These are phyloP conservation scores for Suhomyces sp. DNA, from an alignment of 805 yeast species.

Conservation along the genomic window DNA sequence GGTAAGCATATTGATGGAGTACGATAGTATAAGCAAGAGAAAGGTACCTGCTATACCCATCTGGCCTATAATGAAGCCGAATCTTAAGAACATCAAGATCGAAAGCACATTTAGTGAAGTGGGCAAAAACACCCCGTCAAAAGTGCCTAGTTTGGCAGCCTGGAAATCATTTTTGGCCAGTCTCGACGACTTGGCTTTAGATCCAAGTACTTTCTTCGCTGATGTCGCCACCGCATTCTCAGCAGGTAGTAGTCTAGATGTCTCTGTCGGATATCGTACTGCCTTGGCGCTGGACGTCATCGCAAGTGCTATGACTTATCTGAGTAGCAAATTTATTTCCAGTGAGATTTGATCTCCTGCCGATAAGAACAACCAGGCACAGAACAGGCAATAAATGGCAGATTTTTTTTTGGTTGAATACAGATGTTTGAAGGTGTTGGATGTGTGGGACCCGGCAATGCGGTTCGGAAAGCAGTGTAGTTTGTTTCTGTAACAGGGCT, in stretches of 20 bases:
- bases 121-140: slow-evolving; percentile 90
- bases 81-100: slow-evolving; percentile 90
- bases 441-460: not conserved
- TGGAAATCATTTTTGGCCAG: not conserved
- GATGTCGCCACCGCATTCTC: not conserved
- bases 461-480: not conserved
- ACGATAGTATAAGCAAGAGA: slow-evolving; percentile 65
- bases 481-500: not conserved
- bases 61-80: slow-evolving; percentile 94
- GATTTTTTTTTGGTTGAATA: no score
- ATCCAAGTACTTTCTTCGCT: not conserved
- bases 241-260: slow-evolving; percentile 1
- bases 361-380: not conserved
- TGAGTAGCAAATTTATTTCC: not conserved
- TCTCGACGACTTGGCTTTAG: not conserved
- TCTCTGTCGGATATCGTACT: slow-evolving; percentile 3
- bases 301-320: not conserved
- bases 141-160: slow-evolving; percentile 63
- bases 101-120: slow-evolving; percentile 90
- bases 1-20: slow-evolving; percentile 77
- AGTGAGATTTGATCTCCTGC: not conserved
- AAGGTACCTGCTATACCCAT: slow-evolving; percentile 84
- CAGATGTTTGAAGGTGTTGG: not conserved
- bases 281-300: not conserved
- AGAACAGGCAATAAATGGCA: not conserved